Conservation (phyloP, 2,329 filamentous ascomycete species). For the Calonectria hawksworthii region DNA sequence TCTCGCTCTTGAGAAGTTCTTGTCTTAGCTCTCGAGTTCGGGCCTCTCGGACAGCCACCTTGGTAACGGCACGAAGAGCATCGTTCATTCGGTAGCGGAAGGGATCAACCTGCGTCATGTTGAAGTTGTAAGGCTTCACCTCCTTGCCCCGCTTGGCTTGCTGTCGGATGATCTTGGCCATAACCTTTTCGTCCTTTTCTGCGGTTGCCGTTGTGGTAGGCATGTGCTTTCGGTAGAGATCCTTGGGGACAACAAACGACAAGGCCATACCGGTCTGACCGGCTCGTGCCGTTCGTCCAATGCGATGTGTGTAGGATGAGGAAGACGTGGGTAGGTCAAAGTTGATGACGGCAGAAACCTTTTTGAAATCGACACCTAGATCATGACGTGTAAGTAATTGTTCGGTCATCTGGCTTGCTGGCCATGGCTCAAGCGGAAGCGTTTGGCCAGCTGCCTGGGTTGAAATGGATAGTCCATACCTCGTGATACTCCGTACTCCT, state of each 20-base stretch:
- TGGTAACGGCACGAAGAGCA: conserved; percentile 89
- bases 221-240: conserved; percentile 89
- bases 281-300: conserved; percentile 92
- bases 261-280: conserved; percentile 94
- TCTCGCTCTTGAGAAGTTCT: conserved; percentile 93
- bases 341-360: conserved; percentile 94
- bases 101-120: conserved; percentile 92
- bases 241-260: conserved; percentile 91
- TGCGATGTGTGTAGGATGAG: conserved; percentile 96
- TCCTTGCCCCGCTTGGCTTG: conserved; percentile 85
- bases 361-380: conserved; percentile 88
- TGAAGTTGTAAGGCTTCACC: conserved; percentile 92
- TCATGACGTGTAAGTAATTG: conserved; percentile 31
- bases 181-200: conserved; percentile 86
- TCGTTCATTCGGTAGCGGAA: conserved; percentile 97
- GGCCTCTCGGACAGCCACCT: conserved; percentile 90
- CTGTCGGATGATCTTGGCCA: conserved; percentile 83
- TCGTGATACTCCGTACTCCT: conserved; percentile 94
- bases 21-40: conserved; percentile 88
- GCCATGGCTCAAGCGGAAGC: neutral
- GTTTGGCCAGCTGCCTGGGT: neutral
- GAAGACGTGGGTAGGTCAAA: conserved; percentile 92
- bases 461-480: conserved; percentile 59
- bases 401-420: neutral
- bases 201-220: conserved; percentile 82